Evolutionary conservation across 2,329 filamentous ascomycete genomes (phyloP).

Genomic region (Thielaviopsis musarum): DNA sequence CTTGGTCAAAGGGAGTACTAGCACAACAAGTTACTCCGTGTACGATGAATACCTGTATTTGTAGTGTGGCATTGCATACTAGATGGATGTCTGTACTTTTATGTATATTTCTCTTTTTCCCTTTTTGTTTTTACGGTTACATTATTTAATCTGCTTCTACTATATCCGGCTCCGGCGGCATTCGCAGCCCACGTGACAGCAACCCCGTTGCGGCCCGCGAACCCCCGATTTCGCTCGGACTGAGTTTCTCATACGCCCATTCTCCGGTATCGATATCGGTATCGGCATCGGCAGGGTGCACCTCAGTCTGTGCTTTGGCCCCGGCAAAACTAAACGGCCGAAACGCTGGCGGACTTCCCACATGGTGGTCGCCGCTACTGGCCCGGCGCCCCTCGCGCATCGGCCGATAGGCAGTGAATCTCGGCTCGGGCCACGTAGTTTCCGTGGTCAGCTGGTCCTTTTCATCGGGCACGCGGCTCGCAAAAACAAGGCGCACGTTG

Average conservation of each 20-base stretch:
- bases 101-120: too few species aligned
- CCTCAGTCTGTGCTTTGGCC: background rate
- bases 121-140: too few species aligned
- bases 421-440: constrained; percentile 73
- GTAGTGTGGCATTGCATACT: too few species aligned
- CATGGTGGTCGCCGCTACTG: too few species aligned
- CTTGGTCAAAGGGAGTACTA: too few species aligned
- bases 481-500: constrained; percentile 84
- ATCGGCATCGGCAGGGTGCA: constrained; percentile 19
- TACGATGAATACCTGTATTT: too few species aligned
- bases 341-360: too few species aligned
- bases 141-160: background rate
- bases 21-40: too few species aligned
- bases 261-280: too few species aligned
- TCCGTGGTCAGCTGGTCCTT: constrained; percentile 88
- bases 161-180: background rate
- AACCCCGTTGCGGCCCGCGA: background rate
- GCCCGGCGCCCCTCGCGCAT: constrained; percentile 14
- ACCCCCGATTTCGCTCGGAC: background rate
- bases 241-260: constrained; percentile 5
- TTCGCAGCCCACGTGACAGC: background rate
- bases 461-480: constrained; percentile 86
- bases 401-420: constrained; percentile 71
- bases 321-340: too few species aligned
- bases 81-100: too few species aligned